phyloP scores from a whole-genome alignment of 1,284 basidiomycete genomes.

The Ustilago hordei region DNA sequence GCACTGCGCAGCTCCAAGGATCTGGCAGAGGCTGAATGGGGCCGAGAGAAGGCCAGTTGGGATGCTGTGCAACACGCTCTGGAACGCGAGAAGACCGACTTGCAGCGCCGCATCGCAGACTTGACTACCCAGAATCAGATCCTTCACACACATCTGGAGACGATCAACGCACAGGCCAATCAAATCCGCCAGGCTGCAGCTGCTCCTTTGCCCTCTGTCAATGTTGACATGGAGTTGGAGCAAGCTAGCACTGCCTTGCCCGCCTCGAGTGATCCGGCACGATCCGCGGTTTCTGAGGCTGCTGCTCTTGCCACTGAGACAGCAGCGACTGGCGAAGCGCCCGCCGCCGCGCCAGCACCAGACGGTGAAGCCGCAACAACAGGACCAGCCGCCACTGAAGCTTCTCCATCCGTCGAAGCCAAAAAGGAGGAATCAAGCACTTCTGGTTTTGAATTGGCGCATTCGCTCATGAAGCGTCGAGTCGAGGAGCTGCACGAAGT shows the following conservation, averaged over 20 bases:
- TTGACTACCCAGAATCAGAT: constrained; percentile 81
- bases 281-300: constrained; percentile 73
- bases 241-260: constrained; percentile 35
- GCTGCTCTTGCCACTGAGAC: not conserved
- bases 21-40: constrained; percentile 77
- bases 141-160: constrained; percentile 85
- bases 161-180: constrained; percentile 83
- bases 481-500: constrained; percentile 76
- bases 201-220: constrained; percentile 59
- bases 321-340: not conserved
- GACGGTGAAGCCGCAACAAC: constrained; percentile 5
- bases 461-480: constrained; percentile 43
- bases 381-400: not conserved
- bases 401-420: constrained; percentile 7
- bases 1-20: constrained; percentile 71
- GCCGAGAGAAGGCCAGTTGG: constrained; percentile 85
- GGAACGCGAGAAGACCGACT: constrained; percentile 80
- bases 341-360: constrained; percentile 1
- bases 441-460: constrained; percentile 32
- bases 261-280: constrained; percentile 67
- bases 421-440: constrained; percentile 26
- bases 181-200: constrained; percentile 75
- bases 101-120: constrained; percentile 79
- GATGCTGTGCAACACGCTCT: constrained; percentile 79
- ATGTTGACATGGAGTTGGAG: constrained; percentile 48